A percentile compares a stretch with the other conserved stretches of the same genome.
Evolutionary conservation across 1,284 basidiomycete genomes (phyloP).

Genomic region (Boletus mariae): DNA sequence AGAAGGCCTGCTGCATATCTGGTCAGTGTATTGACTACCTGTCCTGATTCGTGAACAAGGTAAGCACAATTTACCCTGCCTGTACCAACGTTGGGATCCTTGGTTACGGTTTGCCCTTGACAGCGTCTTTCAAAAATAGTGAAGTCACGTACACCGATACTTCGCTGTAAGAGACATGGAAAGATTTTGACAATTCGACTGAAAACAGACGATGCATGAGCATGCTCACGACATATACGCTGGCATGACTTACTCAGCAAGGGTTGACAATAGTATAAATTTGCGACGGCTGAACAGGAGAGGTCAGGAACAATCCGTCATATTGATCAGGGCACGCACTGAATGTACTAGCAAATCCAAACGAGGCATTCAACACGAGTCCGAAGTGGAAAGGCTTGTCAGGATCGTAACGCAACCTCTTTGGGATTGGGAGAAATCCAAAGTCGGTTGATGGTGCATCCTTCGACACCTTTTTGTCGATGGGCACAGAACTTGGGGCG

Average conservation of each 20-base stretch:
- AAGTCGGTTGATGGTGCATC: conserved; percentile 40
- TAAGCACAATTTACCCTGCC: conserved; percentile 38
- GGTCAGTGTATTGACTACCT: not conserved
- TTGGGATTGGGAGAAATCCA: conserved; percentile 65
- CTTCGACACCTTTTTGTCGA: not conserved
- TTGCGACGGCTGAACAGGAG: conserved; percentile 45
- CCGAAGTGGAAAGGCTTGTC: conserved; percentile 58
- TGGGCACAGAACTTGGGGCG: not conserved
- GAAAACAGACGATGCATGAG: conserved; percentile 3
- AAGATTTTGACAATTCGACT: conserved; percentile 56
- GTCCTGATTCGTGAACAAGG: not conserved
- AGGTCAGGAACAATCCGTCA: conserved; percentile 5
- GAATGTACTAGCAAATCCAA: conserved; percentile 64
- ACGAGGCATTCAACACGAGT: conserved; percentile 54
- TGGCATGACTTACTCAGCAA: conserved; percentile 49
- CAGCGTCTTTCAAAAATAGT: not conserved
- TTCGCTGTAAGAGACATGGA: conserved; percentile 52
- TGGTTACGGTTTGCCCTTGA: not conserved
- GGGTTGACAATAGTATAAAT: conserved; percentile 73
- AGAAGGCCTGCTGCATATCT: conserved; percentile 60
- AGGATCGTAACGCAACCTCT: conserved; percentile 56
- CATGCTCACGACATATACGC: not conserved
- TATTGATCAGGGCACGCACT: conserved; percentile 36
- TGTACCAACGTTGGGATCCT: conserved; percentile 50
- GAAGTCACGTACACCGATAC: conserved; percentile 48